phyloP scores from a whole-genome alignment of 2,329 filamentous ascomycete species.

The Akanthomyces muscarius region DNA sequence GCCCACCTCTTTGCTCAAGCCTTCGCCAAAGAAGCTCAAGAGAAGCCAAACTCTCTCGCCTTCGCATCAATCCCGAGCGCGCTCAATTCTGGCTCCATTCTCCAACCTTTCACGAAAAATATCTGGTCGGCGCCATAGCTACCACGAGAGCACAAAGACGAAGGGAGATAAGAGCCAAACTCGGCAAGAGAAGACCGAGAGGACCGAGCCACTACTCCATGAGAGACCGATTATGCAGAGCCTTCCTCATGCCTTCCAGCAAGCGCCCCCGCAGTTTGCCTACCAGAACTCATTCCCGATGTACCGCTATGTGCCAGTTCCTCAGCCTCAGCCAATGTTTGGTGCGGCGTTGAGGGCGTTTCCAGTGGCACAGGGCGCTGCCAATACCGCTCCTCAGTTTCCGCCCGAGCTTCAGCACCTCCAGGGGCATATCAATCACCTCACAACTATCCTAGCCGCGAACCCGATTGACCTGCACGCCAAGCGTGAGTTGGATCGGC shows the following conservation, averaged over 20 bases:
- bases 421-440: neutral
- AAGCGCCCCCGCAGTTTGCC: neutral
- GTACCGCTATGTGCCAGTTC: conserved; percentile 1
- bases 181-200: neutral
- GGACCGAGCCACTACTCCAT: neutral
- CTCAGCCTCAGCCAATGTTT: neutral
- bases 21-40: conserved; percentile 4
- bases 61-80: neutral
- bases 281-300: neutral
- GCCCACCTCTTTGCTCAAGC: neutral
- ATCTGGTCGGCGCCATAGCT: neutral
- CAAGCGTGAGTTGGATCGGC: neutral
- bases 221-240: neutral
- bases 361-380: neutral
- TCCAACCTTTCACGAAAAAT: conserved; percentile 6
- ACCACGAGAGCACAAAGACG: neutral
- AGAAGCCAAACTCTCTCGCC: conserved; percentile 11
- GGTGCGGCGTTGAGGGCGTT: neutral
- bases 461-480: neutral
- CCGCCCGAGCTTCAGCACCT: conserved; percentile 1
- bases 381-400: neutral
- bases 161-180: neutral
- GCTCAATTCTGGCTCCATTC: neutral
- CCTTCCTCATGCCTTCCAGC: neutral
- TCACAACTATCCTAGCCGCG: neutral